These are phyloP conservation scores for Trichopus zeylanicus DNA, from an alignment of 116 monocot species.

Conservation along the genomic window DNA sequence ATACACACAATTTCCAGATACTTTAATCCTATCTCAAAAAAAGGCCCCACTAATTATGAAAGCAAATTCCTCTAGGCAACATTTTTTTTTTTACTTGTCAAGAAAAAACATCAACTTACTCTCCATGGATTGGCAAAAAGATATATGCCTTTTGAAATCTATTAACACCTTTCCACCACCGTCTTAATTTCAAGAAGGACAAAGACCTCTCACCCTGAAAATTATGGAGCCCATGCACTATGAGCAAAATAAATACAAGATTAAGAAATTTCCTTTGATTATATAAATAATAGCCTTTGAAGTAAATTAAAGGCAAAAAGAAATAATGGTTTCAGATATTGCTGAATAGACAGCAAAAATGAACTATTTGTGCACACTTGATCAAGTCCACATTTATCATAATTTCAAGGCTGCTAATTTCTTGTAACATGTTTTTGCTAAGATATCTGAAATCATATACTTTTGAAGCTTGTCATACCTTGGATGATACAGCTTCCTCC, in stretches of 20 bases:
- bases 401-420: no score
- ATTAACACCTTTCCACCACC: slow-evolving; percentile 89
- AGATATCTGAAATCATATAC: background rate
- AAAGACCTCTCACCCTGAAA: slow-evolving; percentile 40
- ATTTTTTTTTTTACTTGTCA: slow-evolving; percentile 74
- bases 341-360: background rate
- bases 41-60: background rate
- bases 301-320: background rate
- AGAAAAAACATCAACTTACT: slow-evolving; percentile 37
- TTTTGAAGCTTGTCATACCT: slow-evolving; percentile 31
- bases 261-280: no score
- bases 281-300: no score
- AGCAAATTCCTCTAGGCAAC: slow-evolving; percentile 6
- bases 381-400: no score
- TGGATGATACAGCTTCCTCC: slow-evolving; percentile 54
- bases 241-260: background rate
- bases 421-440: no score
- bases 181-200: slow-evolving; percentile 57
- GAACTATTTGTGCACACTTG: no score
- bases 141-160: slow-evolving; percentile 84
- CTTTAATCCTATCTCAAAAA: no score
- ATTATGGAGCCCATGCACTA: background rate
- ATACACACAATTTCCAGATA: no score
- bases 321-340: background rate
- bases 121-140: slow-evolving; percentile 76